These are phyloP conservation scores for Dictyophora rubrovolvata DNA, from an alignment of 768 basidiomycete species.

Conservation along the genomic window DNA sequence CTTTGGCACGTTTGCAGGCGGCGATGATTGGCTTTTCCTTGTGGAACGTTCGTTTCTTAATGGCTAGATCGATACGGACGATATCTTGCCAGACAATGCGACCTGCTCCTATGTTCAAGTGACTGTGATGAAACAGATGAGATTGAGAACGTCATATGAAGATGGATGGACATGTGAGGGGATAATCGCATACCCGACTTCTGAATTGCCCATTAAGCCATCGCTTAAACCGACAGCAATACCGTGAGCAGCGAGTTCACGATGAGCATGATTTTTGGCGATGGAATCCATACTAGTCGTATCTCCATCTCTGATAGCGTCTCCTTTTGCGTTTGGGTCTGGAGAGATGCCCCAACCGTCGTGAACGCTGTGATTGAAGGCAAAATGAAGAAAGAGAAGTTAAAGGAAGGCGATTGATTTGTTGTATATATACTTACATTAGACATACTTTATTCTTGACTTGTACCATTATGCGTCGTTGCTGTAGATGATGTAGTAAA, in stretches of 20 bases:
- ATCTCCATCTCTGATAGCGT: conserved; percentile 77
- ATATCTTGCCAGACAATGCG: conserved; percentile 98
- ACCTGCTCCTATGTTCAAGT: conserved; percentile 91
- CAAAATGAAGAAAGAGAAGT: neutral
- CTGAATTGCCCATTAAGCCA: conserved; percentile 96
- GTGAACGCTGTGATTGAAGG: conserved; percentile 54
- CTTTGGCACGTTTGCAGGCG: conserved; percentile 68
- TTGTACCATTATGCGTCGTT: conserved; percentile 15
- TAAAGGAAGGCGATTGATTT: neutral
- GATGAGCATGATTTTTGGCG: conserved; percentile 61
- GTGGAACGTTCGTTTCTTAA: conserved; percentile 83
- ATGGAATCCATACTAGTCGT: conserved; percentile 89
- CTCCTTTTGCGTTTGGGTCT: conserved; percentile 62
- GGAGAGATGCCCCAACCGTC: conserved; percentile 89
- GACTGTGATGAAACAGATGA: conserved; percentile 34
- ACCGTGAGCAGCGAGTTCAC: conserved; percentile 74
- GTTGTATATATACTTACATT: conserved; percentile 44
- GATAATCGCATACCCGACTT: conserved; percentile 73
- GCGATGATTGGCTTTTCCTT: conserved; percentile 64
- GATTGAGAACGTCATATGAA: neutral
- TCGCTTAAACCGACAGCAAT: conserved; percentile 88
- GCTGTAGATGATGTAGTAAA: neutral
- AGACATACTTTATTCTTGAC: conserved; percentile 87
- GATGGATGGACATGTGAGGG: neutral
- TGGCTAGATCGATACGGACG: conserved; percentile 85